phyloP scores from a whole-genome alignment of 1,284 basidiomycete species.

The Apiotrichum laibachii region DNA sequence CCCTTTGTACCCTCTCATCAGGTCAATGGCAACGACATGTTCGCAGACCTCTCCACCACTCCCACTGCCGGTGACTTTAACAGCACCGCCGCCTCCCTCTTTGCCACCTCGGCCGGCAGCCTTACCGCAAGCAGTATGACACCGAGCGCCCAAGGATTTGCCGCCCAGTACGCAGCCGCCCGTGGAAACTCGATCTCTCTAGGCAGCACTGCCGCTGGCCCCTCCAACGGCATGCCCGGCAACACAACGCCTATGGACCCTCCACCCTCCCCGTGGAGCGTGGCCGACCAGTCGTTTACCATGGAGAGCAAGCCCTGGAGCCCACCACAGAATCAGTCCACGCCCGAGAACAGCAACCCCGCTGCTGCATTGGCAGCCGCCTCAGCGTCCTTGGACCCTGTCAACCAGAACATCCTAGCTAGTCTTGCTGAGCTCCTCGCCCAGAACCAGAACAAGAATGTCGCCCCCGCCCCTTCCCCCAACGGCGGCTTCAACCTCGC shows the following conservation, averaged over 20 bases:
- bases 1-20: slow-evolving; percentile 4
- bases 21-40: slow-evolving; percentile 4
- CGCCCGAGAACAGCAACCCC: neutral
- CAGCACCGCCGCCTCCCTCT: slow-evolving; percentile 4
- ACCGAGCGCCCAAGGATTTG: slow-evolving; percentile 16
- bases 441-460: slow-evolving; percentile 11
- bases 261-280: slow-evolving; percentile 31
- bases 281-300: slow-evolving; percentile 8
- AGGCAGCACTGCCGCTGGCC: neutral
- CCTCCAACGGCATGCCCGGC: neutral
- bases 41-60: slow-evolving; percentile 12
- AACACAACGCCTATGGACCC: slow-evolving; percentile 37
- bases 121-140: slow-evolving; percentile 16
- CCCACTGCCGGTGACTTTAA: slow-evolving; percentile 11
- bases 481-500: neutral
- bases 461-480: neutral
- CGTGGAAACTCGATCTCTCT: slow-evolving; percentile 2
- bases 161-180: slow-evolving; percentile 16
- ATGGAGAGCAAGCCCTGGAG: slow-evolving; percentile 4
- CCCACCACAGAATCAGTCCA: neutral
- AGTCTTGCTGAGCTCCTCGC: slow-evolving; percentile 15
- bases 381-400: slow-evolving; percentile 1
- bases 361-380: neutral
- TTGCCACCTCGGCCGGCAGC: slow-evolving; percentile 11
- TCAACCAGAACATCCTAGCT: slow-evolving; percentile 16